Evolutionary conservation across 768 basidiomycete genomes (phyloP), one percentile per base, ranked within the genome.

Genomic region (Collybia sordida): DNA sequence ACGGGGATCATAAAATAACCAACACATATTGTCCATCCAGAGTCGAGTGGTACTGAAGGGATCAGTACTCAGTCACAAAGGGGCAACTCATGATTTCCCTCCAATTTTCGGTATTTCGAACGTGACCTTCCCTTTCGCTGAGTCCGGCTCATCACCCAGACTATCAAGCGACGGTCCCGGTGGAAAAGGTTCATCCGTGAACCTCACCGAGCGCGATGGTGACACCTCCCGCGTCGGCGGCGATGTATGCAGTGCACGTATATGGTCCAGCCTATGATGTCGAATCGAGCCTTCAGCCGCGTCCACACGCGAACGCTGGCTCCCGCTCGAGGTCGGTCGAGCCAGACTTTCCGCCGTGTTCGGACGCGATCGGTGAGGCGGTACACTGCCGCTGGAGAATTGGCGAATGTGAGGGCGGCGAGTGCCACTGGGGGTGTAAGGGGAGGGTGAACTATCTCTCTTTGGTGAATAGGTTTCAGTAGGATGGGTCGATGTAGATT

Each of bases 171-270:
- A 38, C 6, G 44, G 36, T 4, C 19, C 28, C n/a, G 44, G 25
- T 14, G 44, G 14, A 19, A 38, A 35, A 3, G 35, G 46, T 18
- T 64, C 59, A 46, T 71, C 72, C 17, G 64, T 60, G 43, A 78
- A 78, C 47, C 75, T 55, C 15, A 79, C 68, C 31, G 72, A 75
- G 21, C 78, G 62, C 28, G 77, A 66, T 2, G 78, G 78, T 19
- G 78, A 79, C 15, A 53, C 65, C 18, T 78, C 76, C 39, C 76
- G 61, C 22, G 71, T 69, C 14, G 64, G 61, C n/a, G 63, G 59
- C 2, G 56, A 49, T 12, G 57, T 57, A 43, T 68, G 59, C 45
- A 64, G 49, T 42, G 61, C 62, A 8, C 65, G 57, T 8, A 72
- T 67, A 17, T 58, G 65, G 31, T 71, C 66, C 15, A 74, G 36